Conservation (phyloP, 108 stramenopile species). For the Schizochytrium sp. region DNA sequence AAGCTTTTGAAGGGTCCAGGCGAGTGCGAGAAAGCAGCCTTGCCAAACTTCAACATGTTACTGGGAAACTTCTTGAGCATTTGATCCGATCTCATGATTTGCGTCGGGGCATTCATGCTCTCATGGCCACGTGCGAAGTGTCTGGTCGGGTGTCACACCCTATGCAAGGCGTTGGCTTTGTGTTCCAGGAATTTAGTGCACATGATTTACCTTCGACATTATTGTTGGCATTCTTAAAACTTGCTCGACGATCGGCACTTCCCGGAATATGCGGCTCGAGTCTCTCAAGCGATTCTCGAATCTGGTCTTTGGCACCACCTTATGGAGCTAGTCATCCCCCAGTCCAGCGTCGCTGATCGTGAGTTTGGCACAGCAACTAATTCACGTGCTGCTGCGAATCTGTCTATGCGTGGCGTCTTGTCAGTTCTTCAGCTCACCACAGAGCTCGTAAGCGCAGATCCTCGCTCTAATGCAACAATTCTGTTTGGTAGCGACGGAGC, state of each 20-base stretch:
- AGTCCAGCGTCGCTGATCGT: conserved; percentile 2
- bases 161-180: conserved; percentile 35
- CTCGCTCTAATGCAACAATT: not conserved
- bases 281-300: conserved; percentile 1
- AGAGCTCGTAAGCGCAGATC: conserved; percentile 32
- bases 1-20: not conserved
- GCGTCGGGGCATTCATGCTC: conserved; percentile 15
- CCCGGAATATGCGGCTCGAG: conserved; percentile 1
- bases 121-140: conserved; percentile 29
- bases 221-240: not conserved
- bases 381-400: not conserved
- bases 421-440: conserved; percentile 25
- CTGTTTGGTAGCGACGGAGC: conserved; percentile 38
- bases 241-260: conserved; percentile 24
- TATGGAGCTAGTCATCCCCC: conserved; percentile 10
- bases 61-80: conserved; percentile 15
- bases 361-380: conserved; percentile 34
- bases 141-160: not conserved
- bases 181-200: not conserved
- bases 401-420: conserved; percentile 9
- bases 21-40: not conserved
- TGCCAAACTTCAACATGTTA: conserved; percentile 14
- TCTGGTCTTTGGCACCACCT: conserved; percentile 35
- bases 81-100: conserved; percentile 3
- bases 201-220: conserved; percentile 38